phyloP scores from a whole-genome alignment of 2,329 filamentous ascomycete genomes.

The Thielaviopsis punctulata region DNA sequence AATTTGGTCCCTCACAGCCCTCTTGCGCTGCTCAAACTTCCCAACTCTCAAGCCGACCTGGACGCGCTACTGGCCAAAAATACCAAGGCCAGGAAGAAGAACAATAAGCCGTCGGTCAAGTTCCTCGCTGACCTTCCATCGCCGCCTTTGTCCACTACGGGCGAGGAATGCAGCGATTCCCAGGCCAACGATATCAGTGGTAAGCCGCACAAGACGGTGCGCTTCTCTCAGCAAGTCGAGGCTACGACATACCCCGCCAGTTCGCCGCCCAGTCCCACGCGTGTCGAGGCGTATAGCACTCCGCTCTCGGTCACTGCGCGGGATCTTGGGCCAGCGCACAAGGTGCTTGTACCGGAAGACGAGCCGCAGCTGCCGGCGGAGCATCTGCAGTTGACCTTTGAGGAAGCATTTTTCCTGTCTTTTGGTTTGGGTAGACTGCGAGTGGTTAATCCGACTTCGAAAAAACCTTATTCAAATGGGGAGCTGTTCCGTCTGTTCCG shows the following conservation, averaged over 20 bases:
- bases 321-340: conserved; percentile 10
- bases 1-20: conserved; percentile 3
- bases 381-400: conserved; percentile 76
- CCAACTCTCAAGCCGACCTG: conserved; percentile 6
- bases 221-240: conserved; percentile 51
- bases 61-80: not conserved
- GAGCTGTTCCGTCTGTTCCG: conserved; percentile 52
- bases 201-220: conserved; percentile 45
- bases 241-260: conserved; percentile 40
- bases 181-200: conserved; percentile 3
- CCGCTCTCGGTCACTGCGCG: conserved; percentile 7
- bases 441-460: conserved; percentile 35
- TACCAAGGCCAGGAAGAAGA: no score
- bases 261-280: conserved; percentile 34
- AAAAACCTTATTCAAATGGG: conserved; percentile 29
- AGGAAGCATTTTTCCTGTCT: conserved; percentile 80
- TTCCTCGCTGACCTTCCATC: conserved; percentile 3
- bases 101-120: not conserved
- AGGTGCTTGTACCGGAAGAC: not conserved
- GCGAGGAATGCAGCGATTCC: not conserved
- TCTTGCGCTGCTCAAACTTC: not conserved
- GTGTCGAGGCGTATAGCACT: conserved; percentile 16
- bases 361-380: conserved; percentile 39
- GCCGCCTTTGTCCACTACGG: not conserved
- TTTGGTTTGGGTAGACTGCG: conserved; percentile 64